Conservation (phyloP, 164 flowering plant species). For the Kingdonia uniflora region DNA sequence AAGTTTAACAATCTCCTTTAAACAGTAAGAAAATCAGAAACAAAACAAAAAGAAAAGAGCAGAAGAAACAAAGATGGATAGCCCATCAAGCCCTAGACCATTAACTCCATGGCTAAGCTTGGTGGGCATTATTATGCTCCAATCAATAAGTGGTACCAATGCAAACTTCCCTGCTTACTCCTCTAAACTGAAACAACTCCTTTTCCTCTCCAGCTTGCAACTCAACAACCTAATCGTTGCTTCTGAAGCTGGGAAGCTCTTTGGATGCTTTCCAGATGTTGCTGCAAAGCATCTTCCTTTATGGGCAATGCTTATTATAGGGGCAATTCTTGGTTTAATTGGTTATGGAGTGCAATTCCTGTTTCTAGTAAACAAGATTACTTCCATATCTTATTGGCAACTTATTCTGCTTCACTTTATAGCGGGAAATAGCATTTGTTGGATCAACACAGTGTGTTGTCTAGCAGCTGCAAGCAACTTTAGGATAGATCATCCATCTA, state of each 20-base stretch:
- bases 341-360: constrained; percentile 9
- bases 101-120: constrained; percentile 6
- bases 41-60: background rate
- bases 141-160: constrained; percentile 6
- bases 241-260: constrained; percentile 1
- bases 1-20: background rate
- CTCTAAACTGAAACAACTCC: constrained; percentile 2
- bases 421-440: constrained; percentile 9
- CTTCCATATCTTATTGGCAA: constrained; percentile 4
- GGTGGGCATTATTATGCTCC: constrained; percentile 6
- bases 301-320: constrained; percentile 5
- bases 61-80: constrained; percentile 2
- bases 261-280: background rate
- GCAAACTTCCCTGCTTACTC: constrained; percentile 7
- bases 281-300: constrained; percentile 3
- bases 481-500: background rate
- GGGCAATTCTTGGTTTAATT: background rate
- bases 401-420: background rate
- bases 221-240: constrained; percentile 3
- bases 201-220: constrained; percentile 4
- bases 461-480: background rate
- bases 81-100: constrained; percentile 1
- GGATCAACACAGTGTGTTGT: constrained; percentile 5
- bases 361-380: constrained; percentile 4
- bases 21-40: background rate